These are phyloP conservation scores for Zygosaccharomyces sapae DNA, from an alignment of 1,139 yeast species.

Conservation along the genomic window DNA sequence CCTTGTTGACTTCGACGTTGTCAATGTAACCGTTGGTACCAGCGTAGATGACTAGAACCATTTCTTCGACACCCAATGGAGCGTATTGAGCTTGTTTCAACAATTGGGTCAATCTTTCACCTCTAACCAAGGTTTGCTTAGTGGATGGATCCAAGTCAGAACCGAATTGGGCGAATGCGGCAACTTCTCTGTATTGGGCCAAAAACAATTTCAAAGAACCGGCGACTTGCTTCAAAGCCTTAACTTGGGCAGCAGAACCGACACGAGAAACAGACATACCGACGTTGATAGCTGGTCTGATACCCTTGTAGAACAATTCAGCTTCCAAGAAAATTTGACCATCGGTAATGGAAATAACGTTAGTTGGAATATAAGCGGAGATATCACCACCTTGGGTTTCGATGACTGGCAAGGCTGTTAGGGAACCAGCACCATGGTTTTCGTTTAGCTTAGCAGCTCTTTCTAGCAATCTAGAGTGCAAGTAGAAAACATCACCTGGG, in stretches of 20 bases:
- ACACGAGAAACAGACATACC: conserved; percentile 99
- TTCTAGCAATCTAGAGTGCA: conserved; percentile 92
- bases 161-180: conserved; percentile 99
- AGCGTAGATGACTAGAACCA: conserved; percentile 97
- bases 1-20: conserved; percentile 74
- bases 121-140: conserved; percentile 98
- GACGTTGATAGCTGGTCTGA: conserved; percentile 99
- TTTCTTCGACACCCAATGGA: conserved; percentile 98
- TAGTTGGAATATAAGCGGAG: conserved; percentile 95
- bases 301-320: conserved; percentile 99
- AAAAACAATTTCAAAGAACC: conserved; percentile 99
- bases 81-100: conserved; percentile 96
- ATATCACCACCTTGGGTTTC: conserved; percentile 99
- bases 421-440: conserved; percentile 85
- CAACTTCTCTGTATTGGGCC: conserved; percentile 99
- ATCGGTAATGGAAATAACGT: conserved; percentile 94
- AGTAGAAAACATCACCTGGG: conserved; percentile 97
- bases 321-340: conserved; percentile 99
- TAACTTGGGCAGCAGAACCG: conserved; percentile 99
- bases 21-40: conserved; percentile 99
- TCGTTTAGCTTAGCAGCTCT: conserved; percentile 98
- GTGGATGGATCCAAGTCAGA: conserved; percentile 99
- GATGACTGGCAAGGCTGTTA: conserved; percentile 93
- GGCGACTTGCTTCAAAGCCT: conserved; percentile 99
- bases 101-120: conserved; percentile 99